Base-by-base conservation (phyloP, 352 stramenopile genomes). In the Detonula confervacea region DNA sequence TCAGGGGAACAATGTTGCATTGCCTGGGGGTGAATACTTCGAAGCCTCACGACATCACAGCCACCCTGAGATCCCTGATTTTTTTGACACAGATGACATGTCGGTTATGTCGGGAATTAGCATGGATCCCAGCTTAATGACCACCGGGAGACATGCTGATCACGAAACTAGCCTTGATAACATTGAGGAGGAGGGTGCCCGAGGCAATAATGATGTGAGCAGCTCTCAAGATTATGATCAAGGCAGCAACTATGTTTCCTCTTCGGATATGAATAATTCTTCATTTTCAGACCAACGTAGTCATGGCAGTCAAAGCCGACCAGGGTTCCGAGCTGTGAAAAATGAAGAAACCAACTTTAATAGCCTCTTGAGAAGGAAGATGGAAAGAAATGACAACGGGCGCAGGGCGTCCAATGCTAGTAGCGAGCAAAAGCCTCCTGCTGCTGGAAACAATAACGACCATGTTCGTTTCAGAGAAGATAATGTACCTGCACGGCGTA, bases 341-440 rank as follows among this genome's bases (percentile, higher is more conserved):
- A n/a, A n/a, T n/a, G 54, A 2, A 22, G 64, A 18, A 37, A 29
- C 18, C 5, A 25, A 29, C 16, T 29, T 30, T 20, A 44, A 63
- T 33, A n/a, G 25, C 25, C 64, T 73, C 22, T 64, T 73, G 30
- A 37, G 7, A 73, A 73, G 64, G 16, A 73, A 73, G 39, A n/a
- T 73, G 11, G 51, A 22, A 61, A 25, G 14, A 52, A 20, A 65
- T 7, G 24, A 12, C 4, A 33, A 25, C 8, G 20, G 16, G 54
- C 54, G 16, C 24, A 24, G n/a, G n/a, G n/a, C n/a, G n/a, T n/a
- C n/a, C n/a, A n/a, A n/a, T n/a, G n/a, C n/a, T n/a, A n/a, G n/a
- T n/a, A n/a, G n/a, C n/a, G n/a, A n/a, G n/a, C n/a, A n/a, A n/a
- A n/a, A 29, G 18, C 49, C 49, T 29, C 11, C 39, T 47, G 42